Conservation (phyloP, 2,329 filamentous ascomycete species). For the Pestalotiopsis sp. region DNA sequence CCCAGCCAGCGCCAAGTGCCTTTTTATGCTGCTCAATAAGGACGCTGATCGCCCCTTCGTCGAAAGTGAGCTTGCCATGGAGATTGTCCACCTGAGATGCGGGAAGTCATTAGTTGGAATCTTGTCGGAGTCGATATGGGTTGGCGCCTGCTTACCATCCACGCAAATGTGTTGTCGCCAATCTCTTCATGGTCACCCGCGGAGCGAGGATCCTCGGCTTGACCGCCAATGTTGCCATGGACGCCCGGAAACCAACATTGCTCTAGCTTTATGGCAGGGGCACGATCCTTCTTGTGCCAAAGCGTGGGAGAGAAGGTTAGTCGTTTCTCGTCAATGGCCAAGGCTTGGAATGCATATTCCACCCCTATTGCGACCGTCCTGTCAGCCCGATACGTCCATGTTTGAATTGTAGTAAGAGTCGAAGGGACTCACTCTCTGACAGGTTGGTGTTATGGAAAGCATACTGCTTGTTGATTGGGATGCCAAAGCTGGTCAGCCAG, state of each 20-base stretch:
- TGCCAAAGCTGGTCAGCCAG: conserved; percentile 34
- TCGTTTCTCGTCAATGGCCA: conserved; percentile 59
- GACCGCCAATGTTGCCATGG: conserved; percentile 70
- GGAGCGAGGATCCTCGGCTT: conserved; percentile 35
- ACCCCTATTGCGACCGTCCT: conserved; percentile 37
- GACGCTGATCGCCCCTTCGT: not conserved
- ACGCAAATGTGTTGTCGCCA: conserved; percentile 36
- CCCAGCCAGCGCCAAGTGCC: not conserved
- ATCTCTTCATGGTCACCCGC: conserved; percentile 52
- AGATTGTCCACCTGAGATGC: not conserved
- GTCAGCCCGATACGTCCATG: not conserved
- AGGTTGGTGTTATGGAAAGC: not conserved
- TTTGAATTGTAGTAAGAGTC: not conserved
- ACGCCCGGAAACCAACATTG: conserved; percentile 71
- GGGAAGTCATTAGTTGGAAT: not conserved
- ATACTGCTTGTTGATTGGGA: conserved; percentile 22
- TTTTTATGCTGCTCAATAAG: not conserved
- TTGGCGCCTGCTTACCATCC: too few relatives aligned
- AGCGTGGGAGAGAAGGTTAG: conserved; percentile 56
- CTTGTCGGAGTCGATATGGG: too few relatives aligned
- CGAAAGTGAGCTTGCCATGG: not conserved
- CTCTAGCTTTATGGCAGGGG: conserved; percentile 41
- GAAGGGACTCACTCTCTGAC: not conserved
- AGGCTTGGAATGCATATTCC: conserved; percentile 60
- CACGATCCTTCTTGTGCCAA: conserved; percentile 45